Evolutionary conservation across 768 basidiomycete genomes (phyloP).

Genomic region (Neoboletus magnificus): DNA sequence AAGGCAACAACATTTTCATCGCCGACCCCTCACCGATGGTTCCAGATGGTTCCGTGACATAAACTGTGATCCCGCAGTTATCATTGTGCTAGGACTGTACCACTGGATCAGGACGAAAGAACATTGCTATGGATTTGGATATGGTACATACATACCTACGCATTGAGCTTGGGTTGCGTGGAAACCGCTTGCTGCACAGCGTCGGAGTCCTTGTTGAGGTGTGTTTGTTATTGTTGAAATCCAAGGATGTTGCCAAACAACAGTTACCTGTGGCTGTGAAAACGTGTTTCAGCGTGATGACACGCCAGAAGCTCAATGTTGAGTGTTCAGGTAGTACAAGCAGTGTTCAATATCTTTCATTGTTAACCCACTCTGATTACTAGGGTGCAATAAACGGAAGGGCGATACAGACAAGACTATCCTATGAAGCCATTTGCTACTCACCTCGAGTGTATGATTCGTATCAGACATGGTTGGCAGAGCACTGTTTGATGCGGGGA

Average conservation of each 20-base stretch:
- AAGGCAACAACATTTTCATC: conserved; percentile 49
- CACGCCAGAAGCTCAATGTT: background rate
- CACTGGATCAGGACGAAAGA: background rate
- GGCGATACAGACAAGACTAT: background rate
- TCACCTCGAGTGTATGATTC: background rate
- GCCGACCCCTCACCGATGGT: conserved; percentile 13
- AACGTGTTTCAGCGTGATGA: background rate
- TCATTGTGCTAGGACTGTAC: background rate
- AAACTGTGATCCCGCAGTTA: background rate
- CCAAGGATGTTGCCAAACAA: conserved; percentile 12
- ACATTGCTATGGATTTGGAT: conserved; percentile 21
- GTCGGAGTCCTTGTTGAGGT: background rate
- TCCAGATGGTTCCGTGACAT: conserved; percentile 14
- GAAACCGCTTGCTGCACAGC: background rate
- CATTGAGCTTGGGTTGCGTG: background rate
- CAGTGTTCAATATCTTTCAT: background rate
- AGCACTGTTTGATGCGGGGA: background rate
- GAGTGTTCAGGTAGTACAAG: background rate
- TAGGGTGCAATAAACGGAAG: too few relatives aligned
- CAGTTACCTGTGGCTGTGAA: background rate
- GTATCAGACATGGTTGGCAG: background rate
- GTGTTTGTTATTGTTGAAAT: conserved; percentile 18
- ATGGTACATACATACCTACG: conserved; percentile 12
- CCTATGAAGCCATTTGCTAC: background rate
- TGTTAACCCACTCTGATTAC: background rate